These are phyloP conservation scores for Thermochaetoides thermophila DNA, from an alignment of 495 filamentous ascomycete species.

Conservation along the genomic window DNA sequence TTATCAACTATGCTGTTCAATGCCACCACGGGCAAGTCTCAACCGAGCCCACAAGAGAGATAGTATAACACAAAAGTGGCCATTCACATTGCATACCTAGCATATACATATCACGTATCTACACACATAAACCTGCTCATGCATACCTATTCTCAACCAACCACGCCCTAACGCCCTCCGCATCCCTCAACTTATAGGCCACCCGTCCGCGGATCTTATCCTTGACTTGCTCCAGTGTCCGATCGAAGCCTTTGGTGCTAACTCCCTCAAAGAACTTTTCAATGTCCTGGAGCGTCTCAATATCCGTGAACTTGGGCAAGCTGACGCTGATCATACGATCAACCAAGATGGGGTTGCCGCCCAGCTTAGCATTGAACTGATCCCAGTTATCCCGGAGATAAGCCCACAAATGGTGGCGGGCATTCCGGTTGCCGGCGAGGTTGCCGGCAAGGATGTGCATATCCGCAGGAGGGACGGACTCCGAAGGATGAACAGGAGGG, in stretches of 20 bases:
- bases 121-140: not conserved
- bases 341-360: slow-evolving; percentile 64
- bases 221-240: slow-evolving; percentile 59
- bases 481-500: slow-evolving; percentile 33
- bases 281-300: slow-evolving; percentile 59
- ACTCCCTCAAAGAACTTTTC: slow-evolving; percentile 67
- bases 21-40: too few species aligned
- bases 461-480: slow-evolving; percentile 48
- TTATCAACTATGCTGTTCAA: too few species aligned
- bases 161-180: slow-evolving; percentile 43
- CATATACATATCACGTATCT: slow-evolving; percentile 1
- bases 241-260: slow-evolving; percentile 66
- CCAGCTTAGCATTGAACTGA: slow-evolving; percentile 48
- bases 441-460: slow-evolving; percentile 63
- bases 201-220: slow-evolving; percentile 70
- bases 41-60: too few species aligned
- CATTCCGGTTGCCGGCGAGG: slow-evolving; percentile 54
- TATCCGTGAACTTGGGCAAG: slow-evolving; percentile 61
- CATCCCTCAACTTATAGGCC: slow-evolving; percentile 61
- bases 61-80: too few species aligned
- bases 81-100: not conserved
- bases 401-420: slow-evolving; percentile 60
- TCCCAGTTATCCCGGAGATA: slow-evolving; percentile 73
- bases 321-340: slow-evolving; percentile 72
- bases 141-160: slow-evolving; percentile 17